Evolutionary conservation across 805 yeast species (phyloP).

Genomic region (Cyberlindnera americana): DNA sequence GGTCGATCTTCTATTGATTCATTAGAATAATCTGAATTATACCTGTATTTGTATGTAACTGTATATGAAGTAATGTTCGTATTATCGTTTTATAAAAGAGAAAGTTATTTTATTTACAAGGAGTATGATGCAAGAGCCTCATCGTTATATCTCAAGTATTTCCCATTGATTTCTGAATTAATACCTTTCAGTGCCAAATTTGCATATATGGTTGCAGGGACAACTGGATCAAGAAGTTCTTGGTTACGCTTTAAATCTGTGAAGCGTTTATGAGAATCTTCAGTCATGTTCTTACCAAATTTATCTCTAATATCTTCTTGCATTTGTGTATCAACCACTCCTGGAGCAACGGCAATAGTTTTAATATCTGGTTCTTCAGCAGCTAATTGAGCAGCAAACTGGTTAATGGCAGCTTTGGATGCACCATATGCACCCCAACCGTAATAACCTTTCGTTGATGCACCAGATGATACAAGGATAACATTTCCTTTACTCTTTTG

Average conservation of each 20-base stretch:
- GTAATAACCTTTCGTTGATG: slow-evolving; percentile 55
- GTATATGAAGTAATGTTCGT: no score
- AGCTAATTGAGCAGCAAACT: slow-evolving; percentile 62
- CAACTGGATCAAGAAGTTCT: slow-evolving; percentile 60
- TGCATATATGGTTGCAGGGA: slow-evolving; percentile 70
- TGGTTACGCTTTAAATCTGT: slow-evolving; percentile 54
- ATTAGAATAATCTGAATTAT: no score
- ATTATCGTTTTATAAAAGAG: background rate
- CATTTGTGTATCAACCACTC: slow-evolving; percentile 91
- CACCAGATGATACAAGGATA: slow-evolving; percentile 88
- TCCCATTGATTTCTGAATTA: slow-evolving; percentile 56
- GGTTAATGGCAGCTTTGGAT: slow-evolving; percentile 89
- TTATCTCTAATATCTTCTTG: slow-evolving; percentile 72
- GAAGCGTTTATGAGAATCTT: slow-evolving; percentile 58
- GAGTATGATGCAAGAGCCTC: slow-evolving; percentile 16
- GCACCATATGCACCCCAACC: slow-evolving; percentile 95
- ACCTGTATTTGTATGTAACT: no score
- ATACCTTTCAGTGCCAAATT: slow-evolving; percentile 63
- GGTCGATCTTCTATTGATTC: no score
- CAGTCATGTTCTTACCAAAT: slow-evolving; percentile 57
- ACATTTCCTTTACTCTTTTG: slow-evolving; percentile 54
- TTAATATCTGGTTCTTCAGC: slow-evolving; percentile 61
- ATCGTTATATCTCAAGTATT: slow-evolving; percentile 61
- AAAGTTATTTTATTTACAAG: no score
- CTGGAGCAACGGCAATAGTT: slow-evolving; percentile 82